Conservation (phyloP, 2,329 filamentous ascomycete genomes). For the Trichoderma simmonsii region DNA sequence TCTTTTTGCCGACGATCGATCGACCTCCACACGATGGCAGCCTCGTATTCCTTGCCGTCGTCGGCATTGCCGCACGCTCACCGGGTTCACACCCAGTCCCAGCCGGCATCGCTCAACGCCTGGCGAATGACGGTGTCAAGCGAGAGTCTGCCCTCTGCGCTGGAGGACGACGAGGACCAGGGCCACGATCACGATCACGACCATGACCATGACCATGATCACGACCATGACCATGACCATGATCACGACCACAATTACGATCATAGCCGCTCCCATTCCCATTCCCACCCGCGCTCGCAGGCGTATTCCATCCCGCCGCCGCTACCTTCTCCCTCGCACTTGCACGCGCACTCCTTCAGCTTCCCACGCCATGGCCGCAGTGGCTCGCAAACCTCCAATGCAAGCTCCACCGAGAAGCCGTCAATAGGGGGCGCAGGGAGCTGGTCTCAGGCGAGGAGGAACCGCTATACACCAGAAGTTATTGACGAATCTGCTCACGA, state of each 20-base stretch:
- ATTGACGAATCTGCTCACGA: constrained; percentile 21
- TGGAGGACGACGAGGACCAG: constrained; percentile 30
- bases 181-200: constrained; percentile 28
- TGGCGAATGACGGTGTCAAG: constrained; percentile 36
- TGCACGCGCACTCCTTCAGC: constrained; percentile 28
- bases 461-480: constrained; percentile 36
- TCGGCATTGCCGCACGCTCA: constrained; percentile 48
- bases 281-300: constrained; percentile 20
- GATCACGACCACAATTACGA: constrained; percentile 29
- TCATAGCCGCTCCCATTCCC: constrained; percentile 23
- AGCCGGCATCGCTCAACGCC: constrained; percentile 38
- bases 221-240: constrained; percentile 29
- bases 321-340: constrained; percentile 17
- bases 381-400: constrained; percentile 32
- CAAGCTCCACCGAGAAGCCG: constrained; percentile 30
- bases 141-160: constrained; percentile 31
- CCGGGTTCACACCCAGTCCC: constrained; percentile 42
- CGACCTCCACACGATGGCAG: constrained; percentile 39
- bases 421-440: constrained; percentile 36
- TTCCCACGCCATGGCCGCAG: constrained; percentile 30
- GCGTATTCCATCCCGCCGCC: constrained; percentile 23
- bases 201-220: constrained; percentile 27
- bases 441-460: constrained; percentile 43
- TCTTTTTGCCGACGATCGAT: not conserved
- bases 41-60: constrained; percentile 53